Conservation (phyloP, 2,329 filamentous ascomycete species). For the Paramyrothecium roridum region DNA sequence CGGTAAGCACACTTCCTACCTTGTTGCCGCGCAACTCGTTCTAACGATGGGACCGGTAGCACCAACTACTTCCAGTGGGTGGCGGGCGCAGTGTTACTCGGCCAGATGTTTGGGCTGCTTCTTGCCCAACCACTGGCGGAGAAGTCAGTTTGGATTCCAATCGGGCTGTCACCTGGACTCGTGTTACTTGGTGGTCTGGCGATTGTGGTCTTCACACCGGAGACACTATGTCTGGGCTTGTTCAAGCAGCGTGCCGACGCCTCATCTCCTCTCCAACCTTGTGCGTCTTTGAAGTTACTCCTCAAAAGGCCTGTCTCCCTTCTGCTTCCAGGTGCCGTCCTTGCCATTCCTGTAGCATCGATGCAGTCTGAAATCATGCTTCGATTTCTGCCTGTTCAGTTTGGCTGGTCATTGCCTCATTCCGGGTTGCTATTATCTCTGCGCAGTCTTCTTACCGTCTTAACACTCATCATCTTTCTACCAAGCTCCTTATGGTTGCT, state of each 20-base stretch:
- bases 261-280: too few relatives aligned
- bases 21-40: too few relatives aligned
- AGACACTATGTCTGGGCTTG: conserved; percentile 11
- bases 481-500: conserved; percentile 11
- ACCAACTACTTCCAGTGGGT: conserved; percentile 20
- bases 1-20: background rate
- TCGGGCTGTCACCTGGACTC: conserved; percentile 15
- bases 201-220: conserved; percentile 15
- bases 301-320: conserved; percentile 14
- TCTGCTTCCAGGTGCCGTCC: conserved; percentile 17
- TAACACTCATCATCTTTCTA: conserved; percentile 16
- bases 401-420: conserved; percentile 14
- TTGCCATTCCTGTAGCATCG: conserved; percentile 15
- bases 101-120: conserved; percentile 14
- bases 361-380: conserved; percentile 16
- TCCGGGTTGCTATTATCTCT: conserved; percentile 19
- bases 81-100: conserved; percentile 14
- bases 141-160: conserved; percentile 13
- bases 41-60: conserved; percentile 2
- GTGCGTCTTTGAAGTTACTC: conserved; percentile 1
- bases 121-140: conserved; percentile 12
- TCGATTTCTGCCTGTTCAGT: conserved; percentile 21
- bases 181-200: conserved; percentile 10
- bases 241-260: too few relatives aligned
- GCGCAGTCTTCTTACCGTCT: conserved; percentile 14